A percentile compares a stretch with the other conserved stretches of the same genome.
Evolutionary conservation across 805 yeast genomes (phyloP).

Genomic region (Saturnispora besseyi): DNA sequence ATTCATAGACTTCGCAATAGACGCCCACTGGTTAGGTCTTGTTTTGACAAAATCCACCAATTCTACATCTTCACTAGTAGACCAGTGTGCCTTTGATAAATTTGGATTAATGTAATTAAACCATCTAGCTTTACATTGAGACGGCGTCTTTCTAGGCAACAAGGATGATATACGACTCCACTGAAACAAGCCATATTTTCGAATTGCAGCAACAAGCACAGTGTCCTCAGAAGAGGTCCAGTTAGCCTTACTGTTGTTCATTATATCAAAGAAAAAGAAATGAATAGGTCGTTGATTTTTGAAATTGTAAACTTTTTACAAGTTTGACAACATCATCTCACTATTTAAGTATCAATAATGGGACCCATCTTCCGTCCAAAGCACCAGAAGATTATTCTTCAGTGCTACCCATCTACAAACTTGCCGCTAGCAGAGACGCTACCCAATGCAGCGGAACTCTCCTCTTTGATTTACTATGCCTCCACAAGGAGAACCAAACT

Average conservation of each 20-base stretch:
- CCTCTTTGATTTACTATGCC: slow-evolving; percentile 82
- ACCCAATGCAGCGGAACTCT: slow-evolving; percentile 86
- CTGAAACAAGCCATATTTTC: slow-evolving; percentile 88
- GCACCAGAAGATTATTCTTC: slow-evolving; percentile 82
- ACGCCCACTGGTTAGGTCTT: slow-evolving; percentile 91
- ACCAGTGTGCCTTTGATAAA: slow-evolving; percentile 58
- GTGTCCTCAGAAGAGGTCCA: slow-evolving; percentile 88
- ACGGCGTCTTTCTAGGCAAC: slow-evolving; percentile 75
- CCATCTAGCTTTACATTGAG: slow-evolving; percentile 93
- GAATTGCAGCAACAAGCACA: slow-evolving; percentile 79
- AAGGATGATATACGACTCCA: slow-evolving; percentile 92
- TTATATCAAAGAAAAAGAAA: background rate
- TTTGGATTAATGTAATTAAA: slow-evolving; percentile 75
- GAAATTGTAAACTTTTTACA: no score
- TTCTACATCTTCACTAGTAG: slow-evolving; percentile 65
- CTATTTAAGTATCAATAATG: slow-evolving; percentile 1
- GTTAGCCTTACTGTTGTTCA: slow-evolving; percentile 21
- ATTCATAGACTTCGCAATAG: slow-evolving; percentile 73
- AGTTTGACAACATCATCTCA: background rate
- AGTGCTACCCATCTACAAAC: slow-evolving; percentile 87
- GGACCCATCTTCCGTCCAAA: slow-evolving; percentile 41
- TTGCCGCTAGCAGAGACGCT: slow-evolving; percentile 55
- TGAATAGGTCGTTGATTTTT: background rate
- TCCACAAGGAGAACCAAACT: slow-evolving; percentile 82
- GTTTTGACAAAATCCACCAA: slow-evolving; percentile 56